These are phyloP conservation scores for Athelia sp. DNA, from an alignment of 1,284 basidiomycete genomes.

Conservation along the genomic window DNA sequence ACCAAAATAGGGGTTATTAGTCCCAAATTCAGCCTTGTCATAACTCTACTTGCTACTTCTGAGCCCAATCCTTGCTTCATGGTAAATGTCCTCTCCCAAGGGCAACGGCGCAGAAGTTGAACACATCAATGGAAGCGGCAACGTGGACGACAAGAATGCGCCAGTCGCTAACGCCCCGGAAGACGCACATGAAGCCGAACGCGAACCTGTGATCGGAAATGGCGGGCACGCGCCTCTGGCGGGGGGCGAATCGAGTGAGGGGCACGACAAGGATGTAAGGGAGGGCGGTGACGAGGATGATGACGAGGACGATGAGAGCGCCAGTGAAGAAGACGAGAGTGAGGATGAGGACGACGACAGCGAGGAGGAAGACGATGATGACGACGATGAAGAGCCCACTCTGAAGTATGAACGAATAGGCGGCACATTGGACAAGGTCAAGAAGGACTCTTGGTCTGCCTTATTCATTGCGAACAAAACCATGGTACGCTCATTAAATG, in stretches of 20 bases:
- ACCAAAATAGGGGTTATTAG: too few relatives aligned
- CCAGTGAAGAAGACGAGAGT: conserved; percentile 29
- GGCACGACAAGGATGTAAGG: neutral
- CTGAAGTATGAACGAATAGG: conserved; percentile 88
- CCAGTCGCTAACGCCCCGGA: too few relatives aligned
- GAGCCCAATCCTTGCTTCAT: too few relatives aligned
- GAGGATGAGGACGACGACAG: conserved; percentile 46
- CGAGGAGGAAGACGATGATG: conserved; percentile 49
- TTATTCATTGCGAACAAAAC: conserved; percentile 73
- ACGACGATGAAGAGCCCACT: conserved; percentile 77
- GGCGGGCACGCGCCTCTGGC: conserved; percentile 60
- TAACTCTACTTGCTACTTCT: too few relatives aligned
- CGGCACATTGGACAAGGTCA: conserved; percentile 71
- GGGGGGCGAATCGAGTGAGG: conserved; percentile 43
- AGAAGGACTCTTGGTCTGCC: conserved; percentile 85
- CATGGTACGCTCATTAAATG: conserved; percentile 46
- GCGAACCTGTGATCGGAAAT: conserved; percentile 67
- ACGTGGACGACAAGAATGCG: neutral
- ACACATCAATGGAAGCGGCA: too few relatives aligned
- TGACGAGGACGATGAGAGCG: conserved; percentile 24
- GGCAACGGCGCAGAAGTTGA: too few relatives aligned
- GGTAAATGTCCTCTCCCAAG: too few relatives aligned
- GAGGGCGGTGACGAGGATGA: conserved; percentile 17
- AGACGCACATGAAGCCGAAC: conserved; percentile 37
- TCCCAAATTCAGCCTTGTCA: too few relatives aligned